Evolutionary conservation across 176 grass and related monocot species (phyloP).

Genomic region (Sorghum bicolor): Sorghum_bicolor_NCBIv3 NC_012870.2:72030001-72030500

Average conservation of each 20-base stretch:
- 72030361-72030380: not conserved
- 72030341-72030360: not conserved
- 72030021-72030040: not conserved
- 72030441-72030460: not conserved
- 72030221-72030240: not conserved
- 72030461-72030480: not conserved
- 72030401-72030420: slow-evolving; percentile 20
- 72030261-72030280: no score
- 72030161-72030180: not conserved
- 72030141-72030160: not conserved
- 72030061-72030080: not conserved
- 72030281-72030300: not conserved
- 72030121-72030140: not conserved
- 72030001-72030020: not conserved
- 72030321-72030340: not conserved
- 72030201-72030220: not conserved
- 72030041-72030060: not conserved
- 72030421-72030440: not conserved
- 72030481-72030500: not conserved
- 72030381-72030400: not conserved
- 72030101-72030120: not conserved
- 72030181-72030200: not conserved
- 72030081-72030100: not conserved
- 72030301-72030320: not conserved
- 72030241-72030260: no score